phyloP scores from a whole-genome alignment of 805 yeast species.

The Candida ficus region DNA sequence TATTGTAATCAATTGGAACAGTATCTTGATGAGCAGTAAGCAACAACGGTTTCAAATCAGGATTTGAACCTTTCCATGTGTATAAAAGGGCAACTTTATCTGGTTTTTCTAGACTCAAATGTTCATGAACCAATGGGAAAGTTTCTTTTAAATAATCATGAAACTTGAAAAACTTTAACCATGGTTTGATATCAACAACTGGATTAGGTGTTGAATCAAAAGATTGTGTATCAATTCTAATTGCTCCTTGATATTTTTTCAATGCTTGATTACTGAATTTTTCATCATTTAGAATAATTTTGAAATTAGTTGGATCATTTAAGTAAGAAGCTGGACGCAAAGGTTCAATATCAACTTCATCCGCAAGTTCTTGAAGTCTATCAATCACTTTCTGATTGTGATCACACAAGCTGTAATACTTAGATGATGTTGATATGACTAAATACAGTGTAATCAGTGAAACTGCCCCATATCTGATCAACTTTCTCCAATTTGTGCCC shows the following conservation, averaged over 20 bases:
- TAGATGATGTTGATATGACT: no score
- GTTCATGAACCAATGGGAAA: conserved; percentile 49
- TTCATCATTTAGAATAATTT: conserved; percentile 2
- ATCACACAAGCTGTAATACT: no score
- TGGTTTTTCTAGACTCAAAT: conserved; percentile 45
- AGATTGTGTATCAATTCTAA: conserved; percentile 58
- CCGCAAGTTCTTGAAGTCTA: no score
- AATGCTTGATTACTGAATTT: conserved; percentile 30
- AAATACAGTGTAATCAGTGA: no score
- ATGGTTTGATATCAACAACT: conserved; percentile 25
- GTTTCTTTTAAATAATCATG: conserved; percentile 46
- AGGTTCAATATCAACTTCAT: no score
- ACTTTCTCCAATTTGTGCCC: no score
- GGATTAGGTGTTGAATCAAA: conserved; percentile 40
- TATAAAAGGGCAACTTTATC: conserved; percentile 62
- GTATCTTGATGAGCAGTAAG: conserved; percentile 82
- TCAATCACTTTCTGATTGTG: no score
- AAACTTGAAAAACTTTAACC: conserved; percentile 29
- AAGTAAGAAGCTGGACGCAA: neutral
- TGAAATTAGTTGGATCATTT: neutral
- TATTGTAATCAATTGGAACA: conserved; percentile 66
- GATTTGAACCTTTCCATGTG: conserved; percentile 58
- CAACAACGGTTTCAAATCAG: conserved; percentile 54
- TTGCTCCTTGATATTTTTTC: conserved; percentile 47
- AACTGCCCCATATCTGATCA: no score